Percentiles rank a stretch among this genome's conserved stretches.
Evolutionary conservation across 495 filamentous ascomycete species (phyloP).

Genomic region (Chaetomidium leptoderma): DNA sequence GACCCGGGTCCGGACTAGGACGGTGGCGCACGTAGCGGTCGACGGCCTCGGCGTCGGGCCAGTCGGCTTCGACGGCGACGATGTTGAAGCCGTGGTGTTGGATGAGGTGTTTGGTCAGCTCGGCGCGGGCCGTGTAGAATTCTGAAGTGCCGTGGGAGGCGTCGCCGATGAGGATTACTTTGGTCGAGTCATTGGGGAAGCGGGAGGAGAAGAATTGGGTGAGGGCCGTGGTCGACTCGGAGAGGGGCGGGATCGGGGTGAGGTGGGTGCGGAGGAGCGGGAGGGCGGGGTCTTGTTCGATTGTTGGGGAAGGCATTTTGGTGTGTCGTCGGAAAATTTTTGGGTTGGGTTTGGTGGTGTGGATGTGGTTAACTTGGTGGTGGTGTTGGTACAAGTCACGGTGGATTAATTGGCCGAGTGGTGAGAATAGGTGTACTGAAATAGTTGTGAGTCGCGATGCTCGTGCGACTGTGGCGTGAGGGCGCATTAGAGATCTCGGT

Average conservation of each 20-base stretch:
- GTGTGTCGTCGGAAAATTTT: too few species aligned
- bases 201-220: background rate
- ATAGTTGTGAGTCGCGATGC: background rate
- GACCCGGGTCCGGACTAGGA: constrained; percentile 18
- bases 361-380: background rate
- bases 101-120: constrained; percentile 53
- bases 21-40: constrained; percentile 54
- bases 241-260: constrained; percentile 10
- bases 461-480: background rate
- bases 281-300: constrained; percentile 4
- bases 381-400: background rate
- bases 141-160: constrained; percentile 57
- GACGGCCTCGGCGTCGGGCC: constrained; percentile 55
- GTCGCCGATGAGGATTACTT: constrained; percentile 54
- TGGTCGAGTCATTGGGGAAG: constrained; percentile 7
- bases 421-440: background rate
- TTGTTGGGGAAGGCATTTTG: too few species aligned
- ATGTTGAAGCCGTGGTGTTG: constrained; percentile 52
- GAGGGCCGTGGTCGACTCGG: background rate
- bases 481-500: constrained; percentile 9
- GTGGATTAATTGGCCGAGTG: background rate
- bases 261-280: constrained; percentile 10
- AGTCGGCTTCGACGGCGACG: constrained; percentile 56
- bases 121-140: constrained; percentile 53
- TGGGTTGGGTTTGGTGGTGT: background rate